These are phyloP conservation scores for Annona cherimola DNA, from an alignment of 164 flowering plant species.

Conservation along the genomic window DNA sequence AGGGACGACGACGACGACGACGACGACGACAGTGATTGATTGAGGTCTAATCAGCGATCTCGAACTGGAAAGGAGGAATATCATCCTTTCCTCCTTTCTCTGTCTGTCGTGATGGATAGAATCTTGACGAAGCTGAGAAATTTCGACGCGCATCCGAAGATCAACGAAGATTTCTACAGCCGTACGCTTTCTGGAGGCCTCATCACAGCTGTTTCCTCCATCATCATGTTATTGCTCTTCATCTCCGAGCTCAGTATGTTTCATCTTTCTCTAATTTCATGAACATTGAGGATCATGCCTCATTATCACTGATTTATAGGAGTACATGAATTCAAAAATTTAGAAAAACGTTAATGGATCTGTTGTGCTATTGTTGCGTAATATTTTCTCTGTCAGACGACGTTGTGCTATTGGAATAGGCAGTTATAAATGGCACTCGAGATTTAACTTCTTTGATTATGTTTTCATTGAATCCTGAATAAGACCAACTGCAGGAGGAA, in stretches of 20 bases:
- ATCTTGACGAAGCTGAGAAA: constrained; percentile 37
- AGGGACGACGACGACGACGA: background rate
- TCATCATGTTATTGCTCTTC: constrained; percentile 59
- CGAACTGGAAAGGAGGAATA: background rate
- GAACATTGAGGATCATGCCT: background rate
- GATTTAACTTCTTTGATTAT: background rate
- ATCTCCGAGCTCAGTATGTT: constrained; percentile 62
- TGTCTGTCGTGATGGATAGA: constrained; percentile 17
- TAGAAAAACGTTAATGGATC: background rate
- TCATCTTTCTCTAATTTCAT: background rate
- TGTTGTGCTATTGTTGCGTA: background rate
- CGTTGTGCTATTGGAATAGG: background rate
- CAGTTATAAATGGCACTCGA: background rate
- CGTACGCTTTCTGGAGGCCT: constrained; percentile 70
- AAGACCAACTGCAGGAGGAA: background rate
- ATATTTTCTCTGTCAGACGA: background rate
- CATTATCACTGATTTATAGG: background rate
- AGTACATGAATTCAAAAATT: background rate
- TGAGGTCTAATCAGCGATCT: background rate
- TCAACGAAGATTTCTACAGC: constrained; percentile 71
- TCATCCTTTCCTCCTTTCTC: background rate
- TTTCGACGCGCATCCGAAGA: constrained; percentile 69
- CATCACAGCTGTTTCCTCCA: constrained; percentile 54
- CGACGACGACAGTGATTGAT: background rate
- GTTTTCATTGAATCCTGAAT: too few relatives aligned